phyloP scores from a whole-genome alignment of 2,329 filamentous ascomycete species.

The Paecilomyces niveus region DNA sequence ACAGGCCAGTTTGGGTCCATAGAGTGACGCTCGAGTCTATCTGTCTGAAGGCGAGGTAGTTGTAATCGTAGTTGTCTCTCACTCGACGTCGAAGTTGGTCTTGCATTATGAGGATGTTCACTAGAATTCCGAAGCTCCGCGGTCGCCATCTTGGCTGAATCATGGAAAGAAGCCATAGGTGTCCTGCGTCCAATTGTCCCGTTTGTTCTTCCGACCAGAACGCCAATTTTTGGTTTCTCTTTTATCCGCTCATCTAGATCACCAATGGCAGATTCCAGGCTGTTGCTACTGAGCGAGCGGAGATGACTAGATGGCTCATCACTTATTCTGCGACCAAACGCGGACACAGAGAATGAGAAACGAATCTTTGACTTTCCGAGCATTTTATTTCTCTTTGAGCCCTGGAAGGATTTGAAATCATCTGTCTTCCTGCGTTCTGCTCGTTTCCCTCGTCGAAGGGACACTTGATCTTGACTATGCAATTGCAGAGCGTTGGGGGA shows the following conservation, averaged over 20 bases:
- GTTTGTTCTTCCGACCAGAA: neutral
- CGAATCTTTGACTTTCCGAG: conserved; percentile 7
- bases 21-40: neutral
- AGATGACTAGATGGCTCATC: conserved; percentile 6
- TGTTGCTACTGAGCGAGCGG: conserved; percentile 14
- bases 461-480: conserved; percentile 6
- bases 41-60: conserved; percentile 18
- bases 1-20: neutral
- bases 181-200: neutral
- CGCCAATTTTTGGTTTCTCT: neutral
- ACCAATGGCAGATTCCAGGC: conserved; percentile 5
- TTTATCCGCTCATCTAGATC: neutral
- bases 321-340: conserved; percentile 6
- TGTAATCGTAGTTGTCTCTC: conserved; percentile 14
- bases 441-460: neutral
- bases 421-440: neutral
- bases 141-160: neutral
- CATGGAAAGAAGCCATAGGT: neutral
- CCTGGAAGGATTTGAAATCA: neutral
- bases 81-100: conserved; percentile 12
- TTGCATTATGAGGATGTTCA: conserved; percentile 4
- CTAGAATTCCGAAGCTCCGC: neutral
- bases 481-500: conserved; percentile 15
- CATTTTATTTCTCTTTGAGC: conserved; percentile 9
- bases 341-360: conserved; percentile 13